Conservation (phyloP, 2,329 filamentous ascomycete species). For the Fusarium sp. region DNA sequence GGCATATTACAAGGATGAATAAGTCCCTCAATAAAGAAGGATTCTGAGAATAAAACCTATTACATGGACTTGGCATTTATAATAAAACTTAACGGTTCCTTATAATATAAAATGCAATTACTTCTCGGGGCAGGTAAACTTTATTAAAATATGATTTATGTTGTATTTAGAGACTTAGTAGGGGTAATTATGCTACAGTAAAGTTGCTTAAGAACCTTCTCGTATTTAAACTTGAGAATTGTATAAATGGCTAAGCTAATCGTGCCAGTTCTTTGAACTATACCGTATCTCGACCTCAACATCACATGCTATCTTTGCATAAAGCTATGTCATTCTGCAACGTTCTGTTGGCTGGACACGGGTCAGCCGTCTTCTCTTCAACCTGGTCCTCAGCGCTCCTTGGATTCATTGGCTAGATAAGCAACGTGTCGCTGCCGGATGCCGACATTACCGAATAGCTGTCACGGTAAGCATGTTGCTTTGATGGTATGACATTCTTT, state of each 20-base stretch:
- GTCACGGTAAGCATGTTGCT: neutral
- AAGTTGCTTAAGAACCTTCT: no score
- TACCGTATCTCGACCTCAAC: no score
- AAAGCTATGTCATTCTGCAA: neutral
- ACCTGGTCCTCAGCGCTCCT: neutral
- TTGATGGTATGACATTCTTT: neutral
- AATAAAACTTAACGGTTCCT: neutral
- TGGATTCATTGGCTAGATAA: neutral
- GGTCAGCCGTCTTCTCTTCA: neutral
- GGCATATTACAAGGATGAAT: neutral
- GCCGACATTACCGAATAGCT: neutral
- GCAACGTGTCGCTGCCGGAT: neutral
- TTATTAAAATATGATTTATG: no score
- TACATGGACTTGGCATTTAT: fast-evolving
- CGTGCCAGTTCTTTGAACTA: fast-evolving
- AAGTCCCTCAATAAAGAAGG: neutral
- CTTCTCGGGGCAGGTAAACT: no score
- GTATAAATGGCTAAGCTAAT: no score
- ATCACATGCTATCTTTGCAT: neutral
- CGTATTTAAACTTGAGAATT: neutral
- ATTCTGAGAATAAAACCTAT: fast-evolving
- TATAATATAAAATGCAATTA: neutral
- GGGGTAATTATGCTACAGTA: no score
- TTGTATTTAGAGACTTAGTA: no score
- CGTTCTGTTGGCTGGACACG: neutral